Conservation (phyloP, 768 basidiomycete genomes). For the Tricholoma furcatifolium region DNA sequence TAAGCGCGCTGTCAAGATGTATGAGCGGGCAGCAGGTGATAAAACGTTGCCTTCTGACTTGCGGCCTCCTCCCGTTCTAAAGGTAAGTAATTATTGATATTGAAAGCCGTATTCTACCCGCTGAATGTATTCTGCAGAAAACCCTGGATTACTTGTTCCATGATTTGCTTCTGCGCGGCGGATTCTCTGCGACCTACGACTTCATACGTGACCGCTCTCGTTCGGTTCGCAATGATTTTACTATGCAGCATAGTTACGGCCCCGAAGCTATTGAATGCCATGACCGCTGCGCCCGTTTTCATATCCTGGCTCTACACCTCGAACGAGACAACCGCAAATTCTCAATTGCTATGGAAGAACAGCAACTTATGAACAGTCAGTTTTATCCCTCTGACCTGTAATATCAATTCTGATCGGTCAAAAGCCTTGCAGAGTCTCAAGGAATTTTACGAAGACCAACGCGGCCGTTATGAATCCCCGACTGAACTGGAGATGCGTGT, state of each 20-base stretch:
- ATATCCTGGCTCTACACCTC: conserved; percentile 79
- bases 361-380: conserved; percentile 90
- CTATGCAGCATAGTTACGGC: conserved; percentile 84
- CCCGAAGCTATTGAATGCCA: conserved; percentile 82
- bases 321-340: conserved; percentile 58
- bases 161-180: conserved; percentile 66
- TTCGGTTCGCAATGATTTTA: conserved; percentile 89
- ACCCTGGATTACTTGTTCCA: conserved; percentile 94
- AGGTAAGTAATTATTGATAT: conserved; percentile 43
- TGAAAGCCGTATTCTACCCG: not conserved
- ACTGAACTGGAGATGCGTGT: conserved; percentile 96
- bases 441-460: conserved; percentile 89
- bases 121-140: conserved; percentile 40
- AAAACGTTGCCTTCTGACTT: conserved; percentile 90
- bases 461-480: conserved; percentile 62
- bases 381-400: conserved; percentile 13
- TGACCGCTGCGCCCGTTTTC: conserved; percentile 91
- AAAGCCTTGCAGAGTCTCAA: conserved; percentile 89
- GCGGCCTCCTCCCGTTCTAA: conserved; percentile 81
- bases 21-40: conserved; percentile 93
- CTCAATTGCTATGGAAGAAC: conserved; percentile 73
- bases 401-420: not conserved
- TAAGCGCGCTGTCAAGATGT: conserved; percentile 87
- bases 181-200: conserved; percentile 67
- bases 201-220: conserved; percentile 94